Evolutionary conservation across 106 monocot species (phyloP).

Genomic region (Posidonia australis): DNA sequence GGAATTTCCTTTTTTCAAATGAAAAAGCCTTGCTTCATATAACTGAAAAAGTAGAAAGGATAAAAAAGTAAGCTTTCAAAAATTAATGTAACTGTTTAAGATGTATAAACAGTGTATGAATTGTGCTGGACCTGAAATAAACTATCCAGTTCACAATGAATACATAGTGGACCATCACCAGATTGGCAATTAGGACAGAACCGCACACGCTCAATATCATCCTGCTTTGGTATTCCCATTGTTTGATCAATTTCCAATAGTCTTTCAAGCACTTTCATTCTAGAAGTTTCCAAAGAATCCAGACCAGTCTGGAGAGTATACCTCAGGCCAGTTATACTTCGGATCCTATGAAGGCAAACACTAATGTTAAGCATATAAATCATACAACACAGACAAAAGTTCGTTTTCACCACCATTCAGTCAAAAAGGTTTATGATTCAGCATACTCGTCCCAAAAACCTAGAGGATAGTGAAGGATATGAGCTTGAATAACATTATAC

Average conservation of each 20-base stretch:
- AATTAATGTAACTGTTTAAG: neutral
- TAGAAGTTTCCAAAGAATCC: slow-evolving; percentile 67
- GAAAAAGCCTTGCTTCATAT: slow-evolving; percentile 82
- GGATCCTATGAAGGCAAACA: slow-evolving; percentile 27
- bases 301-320: slow-evolving; percentile 65
- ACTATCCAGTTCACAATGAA: slow-evolving; percentile 73
- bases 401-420: neutral
- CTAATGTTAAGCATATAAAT: neutral
- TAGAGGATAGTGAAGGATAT: too few species aligned
- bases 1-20: slow-evolving; percentile 52
- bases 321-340: slow-evolving; percentile 44
- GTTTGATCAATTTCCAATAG: slow-evolving; percentile 72
- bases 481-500: too few species aligned
- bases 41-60: slow-evolving; percentile 24
- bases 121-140: slow-evolving; percentile 63
- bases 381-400: neutral
- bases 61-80: neutral
- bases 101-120: neutral
- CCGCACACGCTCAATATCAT: slow-evolving; percentile 61
- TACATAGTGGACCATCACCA: slow-evolving; percentile 73
- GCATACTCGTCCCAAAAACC: neutral
- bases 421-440: neutral
- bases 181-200: slow-evolving; percentile 70
- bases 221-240: slow-evolving; percentile 66
- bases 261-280: slow-evolving; percentile 47